Conservation (phyloP, 1,284 basidiomycete species). For the Leccinum fallax region DNA sequence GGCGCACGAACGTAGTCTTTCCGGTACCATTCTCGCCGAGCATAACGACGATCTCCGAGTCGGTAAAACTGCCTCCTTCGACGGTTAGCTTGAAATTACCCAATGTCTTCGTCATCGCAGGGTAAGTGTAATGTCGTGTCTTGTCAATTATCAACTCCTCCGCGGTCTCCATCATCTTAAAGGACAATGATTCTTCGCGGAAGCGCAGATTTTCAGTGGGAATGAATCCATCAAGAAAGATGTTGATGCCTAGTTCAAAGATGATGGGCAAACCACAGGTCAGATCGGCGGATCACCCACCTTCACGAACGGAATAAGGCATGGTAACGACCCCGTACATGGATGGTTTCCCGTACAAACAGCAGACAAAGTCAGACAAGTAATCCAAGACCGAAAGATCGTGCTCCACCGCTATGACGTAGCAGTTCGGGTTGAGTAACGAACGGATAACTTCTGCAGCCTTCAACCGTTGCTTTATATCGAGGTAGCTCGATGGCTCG, state of each 20-base stretch:
- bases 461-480: constrained; percentile 90
- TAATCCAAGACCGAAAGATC: constrained; percentile 97
- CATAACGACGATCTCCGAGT: constrained; percentile 92
- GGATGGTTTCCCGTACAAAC: constrained; percentile 94
- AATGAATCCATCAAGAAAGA: constrained; percentile 91
- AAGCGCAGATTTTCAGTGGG: constrained; percentile 78
- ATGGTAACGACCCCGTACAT: constrained; percentile 98
- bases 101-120: constrained; percentile 93
- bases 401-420: constrained; percentile 96
- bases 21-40: constrained; percentile 88
- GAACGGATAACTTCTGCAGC: constrained; percentile 96
- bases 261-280: constrained; percentile 1
- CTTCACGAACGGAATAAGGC: constrained; percentile 96
- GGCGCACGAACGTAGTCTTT: constrained; percentile 94
- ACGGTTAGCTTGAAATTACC: constrained; percentile 93
- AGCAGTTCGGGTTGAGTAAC: constrained; percentile 79
- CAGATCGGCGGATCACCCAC: constrained; percentile 42
- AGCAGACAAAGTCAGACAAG: constrained; percentile 96
- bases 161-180: constrained; percentile 94
- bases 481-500: constrained; percentile 96
- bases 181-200: constrained; percentile 90
- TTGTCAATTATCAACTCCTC: constrained; percentile 86
- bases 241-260: constrained; percentile 77
- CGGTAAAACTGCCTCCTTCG: constrained; percentile 85
- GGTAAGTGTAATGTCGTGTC: constrained; percentile 86